These are phyloP conservation scores for Spongospora subterranea DNA, from an alignment of 208 protist species.

Conservation along the genomic window DNA sequence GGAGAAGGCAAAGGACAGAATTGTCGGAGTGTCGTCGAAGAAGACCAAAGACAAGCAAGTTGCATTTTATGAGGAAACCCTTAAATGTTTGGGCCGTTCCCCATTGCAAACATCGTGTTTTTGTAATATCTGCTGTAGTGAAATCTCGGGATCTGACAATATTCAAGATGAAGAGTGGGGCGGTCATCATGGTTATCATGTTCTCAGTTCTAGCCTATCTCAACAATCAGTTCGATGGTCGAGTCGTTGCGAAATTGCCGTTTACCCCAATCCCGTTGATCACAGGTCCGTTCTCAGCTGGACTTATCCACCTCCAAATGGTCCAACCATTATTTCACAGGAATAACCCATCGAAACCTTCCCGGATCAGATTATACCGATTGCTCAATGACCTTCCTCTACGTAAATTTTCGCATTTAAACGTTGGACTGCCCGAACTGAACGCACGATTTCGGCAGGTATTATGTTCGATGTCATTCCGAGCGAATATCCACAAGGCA, in stretches of 20 bases:
- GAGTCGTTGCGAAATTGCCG: slow-evolving; percentile 24
- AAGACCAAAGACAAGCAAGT: slow-evolving; percentile 39
- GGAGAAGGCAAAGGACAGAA: slow-evolving; percentile 29
- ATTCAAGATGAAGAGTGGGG: slow-evolving; percentile 24
- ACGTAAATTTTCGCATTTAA: not conserved
- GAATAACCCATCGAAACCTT: slow-evolving; percentile 32
- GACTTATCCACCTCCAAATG: not conserved
- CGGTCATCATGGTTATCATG: slow-evolving; percentile 26
- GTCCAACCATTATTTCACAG: not conserved
- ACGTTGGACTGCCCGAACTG: not conserved
- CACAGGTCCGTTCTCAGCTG: not conserved
- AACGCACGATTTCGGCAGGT: not conserved
- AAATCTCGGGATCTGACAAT: slow-evolving; percentile 51
- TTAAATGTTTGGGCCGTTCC: not conserved
- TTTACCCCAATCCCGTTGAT: slow-evolving; percentile 56
- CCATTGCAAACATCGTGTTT: not conserved
- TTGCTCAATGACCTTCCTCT: slow-evolving; percentile 46
- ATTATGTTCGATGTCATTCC: slow-evolving; percentile 41
- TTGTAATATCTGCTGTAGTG: not conserved
- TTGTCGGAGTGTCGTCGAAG: not conserved
- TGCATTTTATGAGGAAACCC: not conserved
- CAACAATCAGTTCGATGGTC: slow-evolving; percentile 34
- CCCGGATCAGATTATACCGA: slow-evolving; percentile 2
- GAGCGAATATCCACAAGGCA: not conserved
- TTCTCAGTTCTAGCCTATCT: not conserved